Conservation (phyloP, 1,284 basidiomycete species). For the Papiliotrema flavescens region DNA sequence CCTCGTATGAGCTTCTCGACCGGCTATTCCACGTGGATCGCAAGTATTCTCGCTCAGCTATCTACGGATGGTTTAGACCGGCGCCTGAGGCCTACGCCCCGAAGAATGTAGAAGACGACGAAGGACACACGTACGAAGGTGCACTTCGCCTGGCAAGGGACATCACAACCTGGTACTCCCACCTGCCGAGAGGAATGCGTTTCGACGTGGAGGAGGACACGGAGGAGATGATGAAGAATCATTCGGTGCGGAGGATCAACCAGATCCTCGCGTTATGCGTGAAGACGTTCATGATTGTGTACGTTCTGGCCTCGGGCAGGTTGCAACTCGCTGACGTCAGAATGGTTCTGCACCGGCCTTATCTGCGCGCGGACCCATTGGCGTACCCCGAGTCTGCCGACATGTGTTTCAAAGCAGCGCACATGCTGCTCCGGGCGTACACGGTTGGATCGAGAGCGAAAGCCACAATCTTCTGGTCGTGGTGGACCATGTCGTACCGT, state of each 20-base stretch:
- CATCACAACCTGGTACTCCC: slow-evolving; percentile 44
- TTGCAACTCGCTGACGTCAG: slow-evolving; percentile 13
- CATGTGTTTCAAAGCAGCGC: slow-evolving; percentile 40
- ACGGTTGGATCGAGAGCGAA: slow-evolving; percentile 35
- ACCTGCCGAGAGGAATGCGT: slow-evolving; percentile 39
- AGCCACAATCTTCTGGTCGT: slow-evolving; percentile 44
- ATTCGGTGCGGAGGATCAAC: slow-evolving; percentile 26
- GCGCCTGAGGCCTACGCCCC: slow-evolving; percentile 12
- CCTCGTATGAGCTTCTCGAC: slow-evolving; percentile 44
- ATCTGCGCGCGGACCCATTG: slow-evolving; percentile 44
- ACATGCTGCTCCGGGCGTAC: slow-evolving; percentile 41
- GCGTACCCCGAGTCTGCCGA: slow-evolving; percentile 47
- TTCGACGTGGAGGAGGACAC: slow-evolving; percentile 38
- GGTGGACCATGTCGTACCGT: slow-evolving; percentile 46
- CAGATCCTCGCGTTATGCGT: slow-evolving; percentile 43
- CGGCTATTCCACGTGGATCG: slow-evolving; percentile 43
- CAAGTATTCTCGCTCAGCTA: slow-evolving; percentile 33
- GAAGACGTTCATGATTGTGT: slow-evolving; percentile 48
- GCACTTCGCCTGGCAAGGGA: slow-evolving; percentile 44
- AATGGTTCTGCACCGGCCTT: slow-evolving; percentile 46
- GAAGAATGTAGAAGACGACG: slow-evolving; percentile 1
- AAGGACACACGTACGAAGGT: slow-evolving; percentile 43
- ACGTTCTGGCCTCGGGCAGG: slow-evolving; percentile 5
- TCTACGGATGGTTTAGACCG: slow-evolving; percentile 43
- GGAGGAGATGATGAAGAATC: slow-evolving; percentile 19